phyloP scores from a whole-genome alignment of 2,329 filamentous ascomycete genomes.

The Mollisiaceae sp. region DNA sequence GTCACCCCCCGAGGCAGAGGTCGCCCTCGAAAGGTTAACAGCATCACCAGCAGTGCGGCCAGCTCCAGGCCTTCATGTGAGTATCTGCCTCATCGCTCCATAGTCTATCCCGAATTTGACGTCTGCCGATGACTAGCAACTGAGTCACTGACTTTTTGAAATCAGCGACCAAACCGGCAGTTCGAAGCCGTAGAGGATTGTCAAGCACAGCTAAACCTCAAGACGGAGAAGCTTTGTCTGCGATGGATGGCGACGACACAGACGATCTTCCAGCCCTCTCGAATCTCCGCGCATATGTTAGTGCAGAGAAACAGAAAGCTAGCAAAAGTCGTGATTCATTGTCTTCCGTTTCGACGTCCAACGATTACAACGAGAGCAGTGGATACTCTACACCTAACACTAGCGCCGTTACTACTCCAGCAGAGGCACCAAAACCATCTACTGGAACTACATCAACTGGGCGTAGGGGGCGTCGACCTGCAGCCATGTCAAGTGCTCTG shows the following conservation, averaged over 20 bases:
- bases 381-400: conserved; percentile 67
- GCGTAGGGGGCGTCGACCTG: conserved; percentile 36
- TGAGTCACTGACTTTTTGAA: neutral
- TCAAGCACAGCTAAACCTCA: conserved; percentile 2
- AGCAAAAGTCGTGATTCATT: conserved; percentile 44
- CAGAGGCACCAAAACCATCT: conserved; percentile 44
- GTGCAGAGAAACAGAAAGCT: conserved; percentile 33
- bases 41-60: conserved; percentile 24
- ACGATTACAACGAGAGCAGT: conserved; percentile 49
- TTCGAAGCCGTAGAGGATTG: neutral
- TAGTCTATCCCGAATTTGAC: neutral
- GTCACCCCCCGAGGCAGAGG: conserved; percentile 25
- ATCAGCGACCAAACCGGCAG: neutral
- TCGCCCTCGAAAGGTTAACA: conserved; percentile 32
- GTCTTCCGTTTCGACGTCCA: conserved; percentile 47
- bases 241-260: conserved; percentile 18
- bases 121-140: neutral
- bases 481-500: conserved; percentile 16
- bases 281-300: conserved; percentile 25
- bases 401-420: conserved; percentile 58
- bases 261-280: conserved; percentile 27
- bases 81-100: conserved; percentile 15
- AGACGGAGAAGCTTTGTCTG: neutral
- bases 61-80: conserved; percentile 37
- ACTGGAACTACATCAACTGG: conserved; percentile 25